Conservation (phyloP, 1,139 yeast genomes). For the Debaryomyces nepalensis region DNA sequence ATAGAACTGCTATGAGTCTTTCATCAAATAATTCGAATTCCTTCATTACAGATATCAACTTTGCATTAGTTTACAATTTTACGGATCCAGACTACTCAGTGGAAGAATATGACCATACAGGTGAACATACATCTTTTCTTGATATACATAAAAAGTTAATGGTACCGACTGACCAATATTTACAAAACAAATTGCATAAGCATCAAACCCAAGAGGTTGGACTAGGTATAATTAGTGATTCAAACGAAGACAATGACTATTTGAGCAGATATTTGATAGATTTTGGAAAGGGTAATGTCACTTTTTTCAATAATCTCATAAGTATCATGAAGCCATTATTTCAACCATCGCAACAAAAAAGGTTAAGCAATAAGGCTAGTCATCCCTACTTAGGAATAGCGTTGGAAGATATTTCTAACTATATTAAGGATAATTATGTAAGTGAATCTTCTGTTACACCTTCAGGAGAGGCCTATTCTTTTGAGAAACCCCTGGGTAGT, state of each 20-base stretch:
- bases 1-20: conserved; percentile 34
- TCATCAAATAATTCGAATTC: conserved; percentile 51
- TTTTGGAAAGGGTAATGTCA: conserved; percentile 26
- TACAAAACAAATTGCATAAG: conserved; percentile 31
- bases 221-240: conserved; percentile 26
- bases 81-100: conserved; percentile 41
- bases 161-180: conserved; percentile 46
- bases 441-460: conserved; percentile 10
- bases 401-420: conserved; percentile 37
- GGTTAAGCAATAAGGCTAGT: conserved; percentile 23
- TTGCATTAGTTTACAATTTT: conserved; percentile 44
- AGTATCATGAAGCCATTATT: conserved; percentile 28
- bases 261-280: conserved; percentile 19
- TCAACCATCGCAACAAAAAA: conserved; percentile 28
- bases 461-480: conserved; percentile 5
- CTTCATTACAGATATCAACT: conserved; percentile 36
- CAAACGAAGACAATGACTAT: conserved; percentile 17
- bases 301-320: conserved; percentile 30
- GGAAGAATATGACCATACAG: conserved; percentile 27
- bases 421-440: conserved; percentile 31
- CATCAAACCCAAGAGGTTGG: conserved; percentile 27
- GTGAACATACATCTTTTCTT: conserved; percentile 31
- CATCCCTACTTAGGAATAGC: conserved; percentile 33
- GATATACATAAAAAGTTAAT: conserved; percentile 45
- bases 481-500: conserved; percentile 12